phyloP scores from a whole-genome alignment of 208 protist species.

The Crithidia fasciculata region DNA sequence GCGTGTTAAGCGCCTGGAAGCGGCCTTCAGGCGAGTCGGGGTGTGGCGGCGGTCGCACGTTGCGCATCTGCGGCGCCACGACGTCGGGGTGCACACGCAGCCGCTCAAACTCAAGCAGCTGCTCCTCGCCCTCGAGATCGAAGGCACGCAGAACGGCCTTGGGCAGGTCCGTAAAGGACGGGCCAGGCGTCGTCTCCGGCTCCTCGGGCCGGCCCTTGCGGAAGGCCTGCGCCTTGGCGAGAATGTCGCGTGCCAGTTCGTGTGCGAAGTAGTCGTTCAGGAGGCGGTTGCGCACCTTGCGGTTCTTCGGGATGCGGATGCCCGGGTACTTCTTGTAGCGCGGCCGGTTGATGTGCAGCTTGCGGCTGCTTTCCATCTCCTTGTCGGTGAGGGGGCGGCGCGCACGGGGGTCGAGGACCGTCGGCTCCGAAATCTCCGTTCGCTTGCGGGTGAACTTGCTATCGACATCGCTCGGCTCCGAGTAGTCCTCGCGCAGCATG shows the following conservation, averaged over 20 bases:
- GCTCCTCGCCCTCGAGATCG: constrained; percentile 71
- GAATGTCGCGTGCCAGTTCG: constrained; percentile 53
- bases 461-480: constrained; percentile 80
- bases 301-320: constrained; percentile 74
- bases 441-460: constrained; percentile 52
- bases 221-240: constrained; percentile 53
- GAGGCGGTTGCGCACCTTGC: constrained; percentile 80
- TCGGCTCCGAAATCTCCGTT: constrained; percentile 64
- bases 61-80: constrained; percentile 26
- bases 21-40: constrained; percentile 71
- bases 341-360: constrained; percentile 49
- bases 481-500: constrained; percentile 77
- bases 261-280: constrained; percentile 84
- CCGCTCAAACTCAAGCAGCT: constrained; percentile 42
- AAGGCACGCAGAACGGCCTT: constrained; percentile 57
- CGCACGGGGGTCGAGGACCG: constrained; percentile 79
- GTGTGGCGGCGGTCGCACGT: constrained; percentile 36
- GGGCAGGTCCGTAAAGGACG: constrained; percentile 66
- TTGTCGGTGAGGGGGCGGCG: constrained; percentile 68
- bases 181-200: constrained; percentile 29
- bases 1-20: constrained; percentile 71
- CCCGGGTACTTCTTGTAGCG: constrained; percentile 89
- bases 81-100: constrained; percentile 24
- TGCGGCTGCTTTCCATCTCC: constrained; percentile 49
- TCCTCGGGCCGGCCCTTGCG: constrained; percentile 33